These are phyloP conservation scores for Colletotrichum spaethianum DNA, from an alignment of 2,329 filamentous ascomycete genomes.

Conservation along the genomic window DNA sequence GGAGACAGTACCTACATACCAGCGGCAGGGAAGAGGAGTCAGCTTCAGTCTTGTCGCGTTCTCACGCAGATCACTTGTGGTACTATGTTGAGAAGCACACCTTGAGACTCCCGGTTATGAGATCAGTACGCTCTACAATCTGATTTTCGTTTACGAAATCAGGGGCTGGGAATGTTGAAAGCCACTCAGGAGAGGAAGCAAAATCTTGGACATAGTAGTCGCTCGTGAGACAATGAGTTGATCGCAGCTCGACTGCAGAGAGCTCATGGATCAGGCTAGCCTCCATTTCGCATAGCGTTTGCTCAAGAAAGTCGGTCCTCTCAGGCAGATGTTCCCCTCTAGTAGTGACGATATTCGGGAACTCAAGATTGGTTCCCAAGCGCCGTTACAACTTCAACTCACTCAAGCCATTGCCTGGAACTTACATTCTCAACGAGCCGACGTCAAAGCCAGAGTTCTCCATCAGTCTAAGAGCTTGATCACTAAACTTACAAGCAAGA, in stretches of 20 bases:
- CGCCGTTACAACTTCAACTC: too few relatives aligned
- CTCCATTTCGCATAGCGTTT: background rate
- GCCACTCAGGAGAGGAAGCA: background rate
- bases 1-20: background rate
- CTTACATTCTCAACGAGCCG: background rate
- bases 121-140: background rate
- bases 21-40: background rate
- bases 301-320: background rate
- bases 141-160: background rate
- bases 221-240: too few relatives aligned
- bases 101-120: background rate
- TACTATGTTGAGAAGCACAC: background rate
- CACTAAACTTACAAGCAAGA: background rate
- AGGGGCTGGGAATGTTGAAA: background rate
- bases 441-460: background rate
- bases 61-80: too few relatives aligned
- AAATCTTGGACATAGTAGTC: background rate
- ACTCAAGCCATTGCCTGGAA: too few relatives aligned
- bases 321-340: background rate
- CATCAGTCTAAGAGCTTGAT: background rate
- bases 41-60: background rate
- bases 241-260: background rate
- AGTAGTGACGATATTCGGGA: background rate
- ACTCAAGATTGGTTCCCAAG: background rate
- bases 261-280: background rate